These are phyloP conservation scores for Tolypocladium inflatum DNA, from an alignment of 2,329 filamentous ascomycete genomes.

Conservation along the genomic window DNA sequence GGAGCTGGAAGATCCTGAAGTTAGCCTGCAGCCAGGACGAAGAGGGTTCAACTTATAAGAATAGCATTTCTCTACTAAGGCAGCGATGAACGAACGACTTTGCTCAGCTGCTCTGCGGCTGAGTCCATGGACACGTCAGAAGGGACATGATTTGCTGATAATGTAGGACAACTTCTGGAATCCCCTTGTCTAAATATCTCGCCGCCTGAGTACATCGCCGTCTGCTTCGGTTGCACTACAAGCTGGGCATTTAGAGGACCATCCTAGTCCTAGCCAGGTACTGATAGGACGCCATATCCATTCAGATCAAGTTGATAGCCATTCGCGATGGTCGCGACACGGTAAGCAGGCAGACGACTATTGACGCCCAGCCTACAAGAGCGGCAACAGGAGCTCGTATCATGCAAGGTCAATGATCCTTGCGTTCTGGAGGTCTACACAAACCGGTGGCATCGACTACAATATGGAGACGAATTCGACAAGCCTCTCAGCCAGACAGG, in stretches of 20 bases:
- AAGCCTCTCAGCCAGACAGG: too few relatives aligned
- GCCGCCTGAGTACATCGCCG: background rate
- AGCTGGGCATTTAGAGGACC: background rate
- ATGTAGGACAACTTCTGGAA: background rate
- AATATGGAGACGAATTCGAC: too few relatives aligned
- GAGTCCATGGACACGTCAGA: too few relatives aligned
- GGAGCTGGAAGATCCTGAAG: background rate
- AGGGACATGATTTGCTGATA: background rate
- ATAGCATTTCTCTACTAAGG: background rate
- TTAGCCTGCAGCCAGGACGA: too few relatives aligned
- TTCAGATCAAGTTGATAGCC: too few relatives aligned
- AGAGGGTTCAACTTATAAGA: background rate
- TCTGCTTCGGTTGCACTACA: background rate
- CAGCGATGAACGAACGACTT: accelerated
- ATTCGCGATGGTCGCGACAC: too few relatives aligned
- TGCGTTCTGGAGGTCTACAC: background rate
- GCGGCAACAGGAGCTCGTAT: background rate
- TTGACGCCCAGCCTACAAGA: background rate
- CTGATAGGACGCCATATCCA: too few relatives aligned
- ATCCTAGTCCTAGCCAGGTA: background rate
- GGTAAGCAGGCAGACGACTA: background rate
- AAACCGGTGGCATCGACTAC: too few relatives aligned
- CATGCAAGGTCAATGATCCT: background rate
- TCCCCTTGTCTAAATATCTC: too few relatives aligned
- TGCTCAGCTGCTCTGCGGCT: background rate